Evolutionary conservation across 2,329 filamentous ascomycete genomes (phyloP), one percentile per base, ranked within the genome.

Genomic region (Chaetothyriales sp.): DNA sequence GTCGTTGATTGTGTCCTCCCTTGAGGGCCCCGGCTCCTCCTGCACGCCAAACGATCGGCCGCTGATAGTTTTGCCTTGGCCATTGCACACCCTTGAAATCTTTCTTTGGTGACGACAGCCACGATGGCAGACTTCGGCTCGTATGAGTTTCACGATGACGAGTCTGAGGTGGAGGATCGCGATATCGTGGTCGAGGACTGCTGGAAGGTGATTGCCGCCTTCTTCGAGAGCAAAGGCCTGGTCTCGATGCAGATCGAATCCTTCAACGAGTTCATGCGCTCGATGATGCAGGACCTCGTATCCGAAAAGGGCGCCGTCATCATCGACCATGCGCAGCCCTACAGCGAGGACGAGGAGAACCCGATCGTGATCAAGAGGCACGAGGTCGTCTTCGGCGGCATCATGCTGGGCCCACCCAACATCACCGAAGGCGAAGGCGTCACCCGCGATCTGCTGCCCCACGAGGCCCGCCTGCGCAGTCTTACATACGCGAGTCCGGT

Each of bases 201-300:
- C 74, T 98, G 93, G 92, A 85, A 84, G 58, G 90, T 96, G 63
- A 96, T 98, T 66, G 88, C 86, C 51, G 85, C 92, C 8, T 96
- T 95, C 74, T 98, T 98, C 71, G 87, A 95, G 61, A 79, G 81
- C 56, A 98, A 96, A 70, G 90, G 92, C 62, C 77, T 98, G 28
- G 92, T 95, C 19, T 95, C 92, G 15, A 90, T 98, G 70, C 92
- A 98, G 73, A 82, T 96, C 56, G 90, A 96, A 66, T 98, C 93
- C 0, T 98, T 95, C 70, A 88, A 98, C 70, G 89, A 96, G 65
- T 98, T 98, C 63, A 89, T 92, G 51, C 82, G 84, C 53, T 88
- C 86, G 19, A 95, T 89, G 0, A 90, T 98, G 69, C 89, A 96
- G 64, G 86, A 95, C 61, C 80, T 98, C 53, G 84, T 98, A 53